Evolutionary conservation across 2,329 filamentous ascomycete species (phyloP).

Genomic region (Emmonsia crescens): DNA sequence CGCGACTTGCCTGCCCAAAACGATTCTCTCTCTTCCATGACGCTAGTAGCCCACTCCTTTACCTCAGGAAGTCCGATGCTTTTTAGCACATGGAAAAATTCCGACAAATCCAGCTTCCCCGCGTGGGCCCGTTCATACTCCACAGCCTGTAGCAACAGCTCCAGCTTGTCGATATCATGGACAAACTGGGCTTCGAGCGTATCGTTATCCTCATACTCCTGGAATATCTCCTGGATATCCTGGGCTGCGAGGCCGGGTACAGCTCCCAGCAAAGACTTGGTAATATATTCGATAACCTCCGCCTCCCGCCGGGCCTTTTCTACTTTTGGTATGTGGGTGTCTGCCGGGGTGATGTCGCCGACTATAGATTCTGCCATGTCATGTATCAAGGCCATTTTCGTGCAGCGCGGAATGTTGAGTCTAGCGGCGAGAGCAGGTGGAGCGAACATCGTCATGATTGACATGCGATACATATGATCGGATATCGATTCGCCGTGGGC

Average conservation of each 20-base stretch:
- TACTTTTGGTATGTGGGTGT: constrained; percentile 61
- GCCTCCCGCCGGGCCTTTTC: constrained; percentile 86
- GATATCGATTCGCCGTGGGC: constrained; percentile 70
- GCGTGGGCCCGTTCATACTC: constrained; percentile 76
- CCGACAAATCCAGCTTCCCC: constrained; percentile 62
- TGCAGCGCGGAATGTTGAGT: constrained; percentile 72
- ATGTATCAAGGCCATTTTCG: constrained; percentile 90
- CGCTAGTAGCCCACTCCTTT: constrained; percentile 63
- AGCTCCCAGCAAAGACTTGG: constrained; percentile 57
- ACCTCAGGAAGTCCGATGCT: constrained; percentile 68
- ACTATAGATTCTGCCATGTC: constrained; percentile 96
- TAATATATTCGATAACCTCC: constrained; percentile 86
- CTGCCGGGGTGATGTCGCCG: constrained; percentile 91
- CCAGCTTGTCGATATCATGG: constrained; percentile 95
- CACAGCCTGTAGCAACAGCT: constrained; percentile 86
- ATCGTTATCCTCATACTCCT: constrained; percentile 84
- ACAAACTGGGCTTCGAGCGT: constrained; percentile 83
- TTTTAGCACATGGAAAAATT: constrained; percentile 71
- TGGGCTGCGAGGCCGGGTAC: constrained; percentile 58
- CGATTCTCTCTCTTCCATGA: constrained; percentile 62
- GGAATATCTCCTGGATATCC: constrained; percentile 72
- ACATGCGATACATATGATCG: constrained; percentile 99
- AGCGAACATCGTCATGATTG: constrained; percentile 85
- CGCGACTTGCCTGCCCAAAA: constrained; percentile 52
- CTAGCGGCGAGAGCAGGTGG: constrained; percentile 60